These are phyloP conservation scores for Rheum nobile DNA, from an alignment of 148 eudicot genomes.

Conservation along the genomic window DNA sequence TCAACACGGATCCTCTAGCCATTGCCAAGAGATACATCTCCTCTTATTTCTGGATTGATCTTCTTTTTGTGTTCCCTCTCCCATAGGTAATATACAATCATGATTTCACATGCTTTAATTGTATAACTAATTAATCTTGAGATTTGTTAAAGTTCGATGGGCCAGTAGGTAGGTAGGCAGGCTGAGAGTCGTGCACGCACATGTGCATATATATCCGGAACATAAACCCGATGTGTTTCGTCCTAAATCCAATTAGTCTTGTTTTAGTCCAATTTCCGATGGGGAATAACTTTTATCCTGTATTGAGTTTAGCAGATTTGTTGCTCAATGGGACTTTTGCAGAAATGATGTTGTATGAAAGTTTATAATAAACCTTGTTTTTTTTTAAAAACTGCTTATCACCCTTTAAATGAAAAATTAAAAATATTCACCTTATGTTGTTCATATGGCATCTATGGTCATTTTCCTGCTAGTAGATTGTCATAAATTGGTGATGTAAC, in stretches of 20 bases:
- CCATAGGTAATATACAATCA: constrained; percentile 24
- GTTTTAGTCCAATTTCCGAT: too few relatives aligned
- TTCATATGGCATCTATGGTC: background rate
- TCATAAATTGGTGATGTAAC: background rate
- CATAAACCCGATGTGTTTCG: too few relatives aligned
- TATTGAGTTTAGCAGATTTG: background rate
- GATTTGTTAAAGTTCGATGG: too few relatives aligned
- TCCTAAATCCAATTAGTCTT: too few relatives aligned
- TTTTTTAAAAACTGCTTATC: background rate
- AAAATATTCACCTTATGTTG: too few relatives aligned
- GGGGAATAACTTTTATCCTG: too few relatives aligned
- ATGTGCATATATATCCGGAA: too few relatives aligned
- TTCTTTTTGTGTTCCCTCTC: constrained; percentile 54
- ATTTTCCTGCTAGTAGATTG: background rate
- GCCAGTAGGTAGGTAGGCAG: too few relatives aligned
- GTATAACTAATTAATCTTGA: background rate
- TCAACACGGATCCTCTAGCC: constrained; percentile 38
- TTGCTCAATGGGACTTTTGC: too few relatives aligned
- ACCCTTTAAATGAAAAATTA: background rate
- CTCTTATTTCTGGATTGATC: constrained; percentile 38
- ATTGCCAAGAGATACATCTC: constrained; percentile 53
- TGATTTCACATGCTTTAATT: background rate
- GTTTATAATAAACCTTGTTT: too few relatives aligned
- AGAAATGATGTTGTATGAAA: too few relatives aligned
- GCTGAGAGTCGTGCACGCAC: too few relatives aligned